phyloP scores from a whole-genome alignment of 345 rosid genomes.

The Moricandia moricandioides region DNA sequence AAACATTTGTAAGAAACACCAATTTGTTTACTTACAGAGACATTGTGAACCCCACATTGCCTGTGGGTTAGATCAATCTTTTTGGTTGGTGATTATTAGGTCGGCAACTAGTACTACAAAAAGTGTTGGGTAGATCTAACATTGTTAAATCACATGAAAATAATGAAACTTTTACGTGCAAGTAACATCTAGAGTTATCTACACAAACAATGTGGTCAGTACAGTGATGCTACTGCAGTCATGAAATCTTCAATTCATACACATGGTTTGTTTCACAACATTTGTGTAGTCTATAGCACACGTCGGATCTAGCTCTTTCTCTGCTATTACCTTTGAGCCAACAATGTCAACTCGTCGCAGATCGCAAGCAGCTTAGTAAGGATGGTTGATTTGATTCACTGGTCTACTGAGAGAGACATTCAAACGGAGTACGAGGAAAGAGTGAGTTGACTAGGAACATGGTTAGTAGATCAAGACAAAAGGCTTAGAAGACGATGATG shows the following conservation, averaged over 20 bases:
- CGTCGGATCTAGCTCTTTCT: conserved; percentile 81
- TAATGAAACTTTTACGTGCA: conserved; percentile 27
- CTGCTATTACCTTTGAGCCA: conserved; percentile 65
- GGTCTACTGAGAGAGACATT: no score
- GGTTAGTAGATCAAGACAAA: no score
- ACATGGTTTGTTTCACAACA: background rate
- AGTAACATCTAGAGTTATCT: conserved; percentile 19
- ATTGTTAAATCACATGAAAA: conserved; percentile 16
- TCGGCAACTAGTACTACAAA: conserved; percentile 21
- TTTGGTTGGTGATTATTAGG: conserved; percentile 25
- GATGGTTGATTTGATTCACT: no score
- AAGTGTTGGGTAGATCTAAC: conserved; percentile 27
- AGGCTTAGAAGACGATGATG: no score
- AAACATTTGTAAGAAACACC: background rate
- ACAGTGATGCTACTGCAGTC: background rate
- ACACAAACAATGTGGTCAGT: background rate
- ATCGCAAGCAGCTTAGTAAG: background rate
- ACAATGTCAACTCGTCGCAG: conserved; percentile 41
- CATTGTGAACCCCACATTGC: conserved; percentile 31
- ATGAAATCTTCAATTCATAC: background rate
- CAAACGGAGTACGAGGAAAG: no score
- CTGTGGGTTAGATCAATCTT: background rate
- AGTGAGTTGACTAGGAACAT: no score
- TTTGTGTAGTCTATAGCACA: background rate
- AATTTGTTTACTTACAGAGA: background rate